A percentile compares a stretch with the other conserved stretches of the same genome.
Conservation (phyloP, 2,329 filamentous ascomycete species). For the Aurifilum marmelostoma region DNA sequence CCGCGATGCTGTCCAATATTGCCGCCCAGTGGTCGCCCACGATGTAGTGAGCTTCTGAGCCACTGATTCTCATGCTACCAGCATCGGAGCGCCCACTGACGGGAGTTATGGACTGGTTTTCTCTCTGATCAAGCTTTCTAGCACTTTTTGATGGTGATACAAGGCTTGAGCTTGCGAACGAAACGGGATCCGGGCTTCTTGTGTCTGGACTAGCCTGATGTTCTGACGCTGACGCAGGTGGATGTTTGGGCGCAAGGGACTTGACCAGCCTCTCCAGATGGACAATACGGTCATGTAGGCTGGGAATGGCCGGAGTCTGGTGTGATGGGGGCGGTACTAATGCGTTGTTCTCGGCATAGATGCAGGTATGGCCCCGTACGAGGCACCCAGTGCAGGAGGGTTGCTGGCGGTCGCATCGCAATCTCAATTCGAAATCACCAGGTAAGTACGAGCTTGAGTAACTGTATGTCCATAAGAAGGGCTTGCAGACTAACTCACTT, state of each 20-base stretch:
- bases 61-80: constrained; percentile 32
- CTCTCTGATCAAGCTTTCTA: neutral
- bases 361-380: constrained; percentile 23
- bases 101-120: neutral
- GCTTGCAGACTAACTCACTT: constrained; percentile 35
- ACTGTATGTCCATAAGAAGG: neutral
- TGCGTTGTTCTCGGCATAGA: constrained; percentile 32
- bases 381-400: constrained; percentile 33
- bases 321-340: neutral
- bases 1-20: constrained; percentile 45
- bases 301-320: neutral
- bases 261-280: constrained; percentile 39
- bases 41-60: constrained; percentile 39
- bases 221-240: neutral
- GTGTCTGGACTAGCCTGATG: neutral
- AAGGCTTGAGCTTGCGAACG: neutral
- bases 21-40: constrained; percentile 45
- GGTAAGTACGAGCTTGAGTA: constrained; percentile 10
- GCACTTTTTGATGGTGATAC: neutral
- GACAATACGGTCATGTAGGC: constrained; percentile 33
- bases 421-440: constrained; percentile 27
- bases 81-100: neutral
- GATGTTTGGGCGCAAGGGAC: neutral
- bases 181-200: neutral
- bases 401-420: constrained; percentile 34